Percentiles rank a stretch among this genome's conserved stretches.
Conservation (phyloP, 2,329 filamentous ascomycete species). For the Alternaria sp. region DNA sequence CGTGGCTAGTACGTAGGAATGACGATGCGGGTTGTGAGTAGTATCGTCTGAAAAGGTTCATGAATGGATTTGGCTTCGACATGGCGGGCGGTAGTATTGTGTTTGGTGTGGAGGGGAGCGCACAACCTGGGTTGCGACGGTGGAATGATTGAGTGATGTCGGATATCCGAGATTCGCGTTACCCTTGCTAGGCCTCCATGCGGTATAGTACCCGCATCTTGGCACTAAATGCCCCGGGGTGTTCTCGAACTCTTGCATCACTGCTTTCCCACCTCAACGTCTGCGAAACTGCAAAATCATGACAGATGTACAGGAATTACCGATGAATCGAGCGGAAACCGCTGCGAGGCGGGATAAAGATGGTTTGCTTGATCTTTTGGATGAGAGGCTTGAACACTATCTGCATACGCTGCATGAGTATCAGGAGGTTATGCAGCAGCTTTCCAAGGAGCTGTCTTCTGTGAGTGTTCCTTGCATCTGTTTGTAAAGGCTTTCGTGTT, state of each 20-base stretch:
- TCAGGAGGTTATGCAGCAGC: constrained; percentile 63
- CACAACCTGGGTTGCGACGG: constrained; percentile 4
- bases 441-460: constrained; percentile 63
- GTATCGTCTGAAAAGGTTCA: constrained; percentile 43
- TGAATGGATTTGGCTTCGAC: constrained; percentile 48
- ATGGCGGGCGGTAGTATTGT: constrained; percentile 22
- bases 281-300: constrained; percentile 12
- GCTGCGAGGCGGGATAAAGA: constrained; percentile 28
- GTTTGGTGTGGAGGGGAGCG: constrained; percentile 1
- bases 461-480: constrained; percentile 51
- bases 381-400: constrained; percentile 71
- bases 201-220: constrained; percentile 28
- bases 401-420: constrained; percentile 73
- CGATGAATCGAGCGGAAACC: background rate
- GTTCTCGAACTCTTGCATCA: constrained; percentile 4
- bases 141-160: constrained; percentile 22
- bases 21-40: constrained; percentile 31
- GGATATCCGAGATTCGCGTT: constrained; percentile 21
- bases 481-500: background rate
- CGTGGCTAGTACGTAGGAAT: constrained; percentile 17
- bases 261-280: background rate
- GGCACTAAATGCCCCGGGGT: constrained; percentile 3
- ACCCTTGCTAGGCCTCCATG: constrained; percentile 22
- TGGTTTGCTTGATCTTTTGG: constrained; percentile 59
- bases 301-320: constrained; percentile 18